Evolutionary conservation across 257 asterid species (phyloP).

Genomic region (Solanum rostratum): DNA sequence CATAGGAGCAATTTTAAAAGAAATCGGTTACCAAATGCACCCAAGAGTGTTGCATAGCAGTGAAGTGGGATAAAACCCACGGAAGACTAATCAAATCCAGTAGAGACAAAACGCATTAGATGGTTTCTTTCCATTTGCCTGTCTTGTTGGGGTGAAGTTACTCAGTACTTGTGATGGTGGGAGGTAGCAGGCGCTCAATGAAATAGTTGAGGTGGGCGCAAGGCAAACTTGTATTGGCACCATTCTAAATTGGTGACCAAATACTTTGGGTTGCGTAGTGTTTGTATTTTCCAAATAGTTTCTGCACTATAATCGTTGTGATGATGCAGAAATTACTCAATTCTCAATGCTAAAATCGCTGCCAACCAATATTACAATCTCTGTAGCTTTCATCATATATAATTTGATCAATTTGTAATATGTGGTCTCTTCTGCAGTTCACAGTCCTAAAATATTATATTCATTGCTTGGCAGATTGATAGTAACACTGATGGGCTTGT

Average conservation of each 20-base stretch:
- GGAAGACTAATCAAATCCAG: background rate
- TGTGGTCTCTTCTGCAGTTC: background rate
- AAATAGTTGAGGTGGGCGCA: background rate
- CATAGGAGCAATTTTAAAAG: background rate
- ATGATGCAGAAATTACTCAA: background rate
- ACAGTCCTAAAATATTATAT: background rate
- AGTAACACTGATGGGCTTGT: constrained; percentile 82
- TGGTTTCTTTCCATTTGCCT: background rate
- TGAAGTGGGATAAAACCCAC: background rate
- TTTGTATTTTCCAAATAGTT: background rate
- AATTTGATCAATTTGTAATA: background rate
- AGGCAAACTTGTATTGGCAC: background rate
- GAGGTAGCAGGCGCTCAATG: background rate
- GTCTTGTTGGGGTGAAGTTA: background rate
- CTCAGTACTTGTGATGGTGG: background rate
- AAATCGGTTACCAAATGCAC: background rate
- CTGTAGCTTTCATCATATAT: background rate
- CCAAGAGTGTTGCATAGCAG: background rate
- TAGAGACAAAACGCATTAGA: background rate
- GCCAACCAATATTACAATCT: background rate
- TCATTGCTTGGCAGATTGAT: constrained; percentile 48
- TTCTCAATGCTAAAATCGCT: background rate
- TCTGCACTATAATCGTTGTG: background rate
- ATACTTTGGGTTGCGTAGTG: background rate
- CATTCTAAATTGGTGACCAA: background rate